Conservation (phyloP, 805 yeast genomes). For the Yarrowia porcina region DNA sequence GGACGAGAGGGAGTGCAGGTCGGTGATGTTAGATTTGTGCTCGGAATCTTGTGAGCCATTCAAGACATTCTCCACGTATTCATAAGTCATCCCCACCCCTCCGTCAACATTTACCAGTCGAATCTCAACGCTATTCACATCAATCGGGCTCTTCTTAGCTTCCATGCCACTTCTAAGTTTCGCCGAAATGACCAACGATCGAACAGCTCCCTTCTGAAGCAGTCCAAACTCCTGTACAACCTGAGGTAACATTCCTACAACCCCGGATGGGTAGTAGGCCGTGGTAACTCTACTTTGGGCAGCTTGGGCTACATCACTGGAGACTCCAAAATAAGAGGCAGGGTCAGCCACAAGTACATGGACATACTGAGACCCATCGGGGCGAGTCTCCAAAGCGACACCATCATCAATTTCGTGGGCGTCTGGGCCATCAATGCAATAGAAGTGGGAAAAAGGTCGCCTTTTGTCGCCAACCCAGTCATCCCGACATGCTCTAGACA, state of each 20-base stretch:
- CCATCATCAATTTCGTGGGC: constrained; percentile 97
- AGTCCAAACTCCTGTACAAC: constrained; percentile 7
- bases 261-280: constrained; percentile 65
- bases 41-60: constrained; percentile 29
- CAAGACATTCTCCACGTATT: constrained; percentile 55
- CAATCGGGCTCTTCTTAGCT: background rate
- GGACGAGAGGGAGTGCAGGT: constrained; percentile 39
- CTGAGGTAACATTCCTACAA: constrained; percentile 67
- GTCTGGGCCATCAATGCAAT: constrained; percentile 74
- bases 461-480: background rate
- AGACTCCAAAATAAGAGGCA: constrained; percentile 51
- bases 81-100: constrained; percentile 48
- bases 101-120: constrained; percentile 33
- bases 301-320: background rate
- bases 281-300: constrained; percentile 43
- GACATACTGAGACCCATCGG: constrained; percentile 39
- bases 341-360: constrained; percentile 88
- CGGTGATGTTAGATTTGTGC: constrained; percentile 40
- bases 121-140: constrained; percentile 37
- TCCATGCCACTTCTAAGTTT: background rate
- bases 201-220: background rate
- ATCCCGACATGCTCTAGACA: background rate
- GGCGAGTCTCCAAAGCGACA: constrained; percentile 49
- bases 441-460: constrained; percentile 39
- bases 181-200: constrained; percentile 1